Percentiles rank a stretch among this genome's conserved stretches.
phyloP scores from a whole-genome alignment of 2,329 filamentous ascomycete species.

The Grosmannia huntii region DNA sequence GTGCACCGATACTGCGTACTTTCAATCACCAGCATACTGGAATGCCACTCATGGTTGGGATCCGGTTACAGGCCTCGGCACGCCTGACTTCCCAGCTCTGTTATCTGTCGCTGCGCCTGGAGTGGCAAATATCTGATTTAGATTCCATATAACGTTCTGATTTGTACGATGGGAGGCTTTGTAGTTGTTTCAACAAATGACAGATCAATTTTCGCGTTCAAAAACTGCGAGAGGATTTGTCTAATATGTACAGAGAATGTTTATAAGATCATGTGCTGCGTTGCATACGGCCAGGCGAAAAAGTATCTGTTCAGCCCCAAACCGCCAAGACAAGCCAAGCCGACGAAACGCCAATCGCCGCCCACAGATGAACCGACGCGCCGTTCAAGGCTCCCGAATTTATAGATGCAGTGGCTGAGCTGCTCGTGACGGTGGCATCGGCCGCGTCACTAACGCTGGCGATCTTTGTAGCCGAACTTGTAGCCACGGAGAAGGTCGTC shows the following conservation, averaged over 20 bases:
- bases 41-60: constrained; percentile 22
- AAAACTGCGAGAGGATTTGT: neutral
- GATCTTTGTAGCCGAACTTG: neutral
- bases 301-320: neutral
- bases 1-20: constrained; percentile 12
- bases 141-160: neutral
- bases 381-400: neutral
- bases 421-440: neutral
- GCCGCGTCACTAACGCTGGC: neutral
- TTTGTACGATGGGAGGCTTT: no score
- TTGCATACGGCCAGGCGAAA: neutral
- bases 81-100: constrained; percentile 13
- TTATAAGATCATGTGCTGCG: neutral
- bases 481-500: neutral
- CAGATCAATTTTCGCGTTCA: neutral
- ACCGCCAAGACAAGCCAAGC: neutral
- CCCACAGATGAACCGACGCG: neutral
- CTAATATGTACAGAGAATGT: neutral
- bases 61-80: constrained; percentile 19
- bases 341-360: neutral
- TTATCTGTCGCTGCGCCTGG: constrained; percentile 3
- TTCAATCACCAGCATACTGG: constrained; percentile 11
- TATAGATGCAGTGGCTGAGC: neutral
- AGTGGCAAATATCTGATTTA: neutral
- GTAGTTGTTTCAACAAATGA: neutral